phyloP scores from a whole-genome alignment of 2,329 filamentous ascomycete species.

The Colletotrichum musicola region DNA sequence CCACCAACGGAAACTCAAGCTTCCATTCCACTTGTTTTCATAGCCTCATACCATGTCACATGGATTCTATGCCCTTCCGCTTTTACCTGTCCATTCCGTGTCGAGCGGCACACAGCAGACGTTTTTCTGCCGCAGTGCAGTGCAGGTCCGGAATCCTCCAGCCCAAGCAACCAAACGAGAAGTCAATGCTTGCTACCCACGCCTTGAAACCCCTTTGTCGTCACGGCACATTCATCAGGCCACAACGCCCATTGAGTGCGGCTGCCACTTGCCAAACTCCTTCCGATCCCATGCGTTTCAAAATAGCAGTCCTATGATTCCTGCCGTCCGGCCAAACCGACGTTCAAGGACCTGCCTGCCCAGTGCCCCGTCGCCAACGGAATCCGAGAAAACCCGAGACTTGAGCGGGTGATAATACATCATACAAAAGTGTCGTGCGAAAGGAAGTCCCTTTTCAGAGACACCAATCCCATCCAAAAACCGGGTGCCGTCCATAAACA shows the following conservation, averaged over 20 bases:
- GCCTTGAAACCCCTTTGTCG: conserved; percentile 28
- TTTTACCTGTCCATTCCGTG: background rate
- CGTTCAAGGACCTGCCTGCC: conserved; percentile 24
- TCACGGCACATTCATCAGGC: conserved; percentile 34
- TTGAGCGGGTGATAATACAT: conserved; percentile 37
- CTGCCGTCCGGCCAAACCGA: conserved; percentile 32
- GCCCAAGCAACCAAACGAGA: conserved; percentile 19
- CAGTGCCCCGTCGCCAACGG: conserved; percentile 34
- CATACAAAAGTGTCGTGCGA: conserved; percentile 27
- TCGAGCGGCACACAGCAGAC: background rate
- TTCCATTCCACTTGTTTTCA: background rate
- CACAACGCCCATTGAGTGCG: conserved; percentile 25
- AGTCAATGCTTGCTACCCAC: conserved; percentile 34
- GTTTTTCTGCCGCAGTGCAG: background rate
- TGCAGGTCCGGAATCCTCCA: conserved; percentile 1
- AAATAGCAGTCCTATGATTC: conserved; percentile 38
- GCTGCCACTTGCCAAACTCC: conserved; percentile 39
- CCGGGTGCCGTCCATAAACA: conserved; percentile 13
- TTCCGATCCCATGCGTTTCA: conserved; percentile 37
- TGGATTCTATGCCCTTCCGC: background rate
- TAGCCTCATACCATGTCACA: conserved; percentile 2
- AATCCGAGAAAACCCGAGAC: conserved; percentile 36
- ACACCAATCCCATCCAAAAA: conserved; percentile 19
- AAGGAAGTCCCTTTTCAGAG: conserved; percentile 14
- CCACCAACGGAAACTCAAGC: conserved; percentile 5